Percentiles rank a stretch among this genome's conserved stretches.
phyloP scores from a whole-genome alignment of 2,329 filamentous ascomycete genomes.

The Rasamsonia emersonii region DNA sequence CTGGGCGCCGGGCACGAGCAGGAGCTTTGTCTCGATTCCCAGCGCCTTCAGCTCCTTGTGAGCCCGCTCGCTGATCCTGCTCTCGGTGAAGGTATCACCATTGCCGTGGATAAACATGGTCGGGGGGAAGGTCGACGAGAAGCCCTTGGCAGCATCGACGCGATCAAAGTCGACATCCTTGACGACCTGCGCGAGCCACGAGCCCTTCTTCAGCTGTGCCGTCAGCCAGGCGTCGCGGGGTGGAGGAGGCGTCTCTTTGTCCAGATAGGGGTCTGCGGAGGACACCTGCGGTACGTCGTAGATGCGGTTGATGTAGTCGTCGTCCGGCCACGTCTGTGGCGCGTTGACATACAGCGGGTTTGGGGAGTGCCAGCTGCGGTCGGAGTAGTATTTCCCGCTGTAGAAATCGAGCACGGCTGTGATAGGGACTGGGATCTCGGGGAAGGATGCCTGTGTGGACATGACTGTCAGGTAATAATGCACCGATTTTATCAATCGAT shows the following conservation, averaged over 20 bases:
- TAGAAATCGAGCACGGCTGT: constrained; percentile 2
- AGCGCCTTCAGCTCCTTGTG: not conserved
- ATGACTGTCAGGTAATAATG: not conserved
- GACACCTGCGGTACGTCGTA: not conserved
- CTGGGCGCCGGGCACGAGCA: not conserved
- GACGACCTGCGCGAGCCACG: not conserved
- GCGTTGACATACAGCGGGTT: not conserved
- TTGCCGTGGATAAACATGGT: constrained; percentile 4
- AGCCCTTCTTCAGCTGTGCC: not conserved
- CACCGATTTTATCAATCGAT: not conserved
- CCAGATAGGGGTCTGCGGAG: not conserved
- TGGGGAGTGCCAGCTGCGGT: not conserved
- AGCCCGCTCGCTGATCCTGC: not conserved
- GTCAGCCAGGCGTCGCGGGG: constrained; percentile 2
- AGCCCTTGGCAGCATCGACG: not conserved
- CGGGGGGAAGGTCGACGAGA: not conserved
- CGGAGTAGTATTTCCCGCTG: not conserved
- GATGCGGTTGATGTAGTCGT: not conserved
- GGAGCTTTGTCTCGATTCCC: not conserved
- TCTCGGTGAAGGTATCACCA: not conserved
- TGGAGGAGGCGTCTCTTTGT: not conserved
- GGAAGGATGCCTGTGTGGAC: not conserved
- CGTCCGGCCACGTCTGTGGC: not conserved
- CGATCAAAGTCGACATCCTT: constrained; percentile 1
- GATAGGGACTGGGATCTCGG: no score